A percentile compares a stretch with the other conserved stretches of the same genome.
phyloP scores from a whole-genome alignment of 805 yeast genomes.

The Yamadazyma laniorum region DNA sequence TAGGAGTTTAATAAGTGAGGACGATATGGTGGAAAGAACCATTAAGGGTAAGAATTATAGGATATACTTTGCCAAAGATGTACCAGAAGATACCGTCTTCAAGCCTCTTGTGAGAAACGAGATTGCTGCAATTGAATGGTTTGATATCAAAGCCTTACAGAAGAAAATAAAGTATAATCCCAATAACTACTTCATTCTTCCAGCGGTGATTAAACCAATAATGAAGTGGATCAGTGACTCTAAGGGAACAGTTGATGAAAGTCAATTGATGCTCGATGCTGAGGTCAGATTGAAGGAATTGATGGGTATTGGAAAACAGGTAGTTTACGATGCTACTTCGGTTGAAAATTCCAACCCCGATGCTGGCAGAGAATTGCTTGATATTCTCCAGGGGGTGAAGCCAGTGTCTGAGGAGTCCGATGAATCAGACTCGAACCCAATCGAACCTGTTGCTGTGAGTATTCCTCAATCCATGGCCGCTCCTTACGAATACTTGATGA shows the following conservation, averaged over 20 bases:
- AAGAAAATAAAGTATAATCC: conserved; percentile 42
- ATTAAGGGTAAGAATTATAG: conserved; percentile 81
- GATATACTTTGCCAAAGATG: conserved; percentile 71
- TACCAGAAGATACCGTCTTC: conserved; percentile 75
- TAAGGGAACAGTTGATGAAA: conserved; percentile 45
- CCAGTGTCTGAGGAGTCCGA: conserved; percentile 5
- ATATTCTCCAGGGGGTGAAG: conserved; percentile 48
- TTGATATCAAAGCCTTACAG: conserved; percentile 46
- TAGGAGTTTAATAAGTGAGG: conserved; percentile 59
- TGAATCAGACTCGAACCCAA: background rate
- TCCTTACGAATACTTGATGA: conserved; percentile 16
- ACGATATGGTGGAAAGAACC: conserved; percentile 77
- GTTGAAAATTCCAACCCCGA: conserved; percentile 36
- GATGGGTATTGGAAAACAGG: conserved; percentile 51
- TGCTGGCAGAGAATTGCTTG: conserved; percentile 76
- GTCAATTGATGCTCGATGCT: conserved; percentile 58
- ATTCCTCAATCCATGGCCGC: conserved; percentile 19
- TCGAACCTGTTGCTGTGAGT: conserved; percentile 10
- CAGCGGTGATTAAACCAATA: conserved; percentile 50
- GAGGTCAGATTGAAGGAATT: conserved; percentile 63
- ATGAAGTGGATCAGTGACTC: conserved; percentile 54
- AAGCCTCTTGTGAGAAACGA: conserved; percentile 85
- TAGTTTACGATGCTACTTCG: background rate
- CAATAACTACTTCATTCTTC: conserved; percentile 44
- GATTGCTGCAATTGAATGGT: conserved; percentile 81